phyloP scores from a whole-genome alignment of 2,329 filamentous ascomycete species.

The Aulographum hederae region DNA sequence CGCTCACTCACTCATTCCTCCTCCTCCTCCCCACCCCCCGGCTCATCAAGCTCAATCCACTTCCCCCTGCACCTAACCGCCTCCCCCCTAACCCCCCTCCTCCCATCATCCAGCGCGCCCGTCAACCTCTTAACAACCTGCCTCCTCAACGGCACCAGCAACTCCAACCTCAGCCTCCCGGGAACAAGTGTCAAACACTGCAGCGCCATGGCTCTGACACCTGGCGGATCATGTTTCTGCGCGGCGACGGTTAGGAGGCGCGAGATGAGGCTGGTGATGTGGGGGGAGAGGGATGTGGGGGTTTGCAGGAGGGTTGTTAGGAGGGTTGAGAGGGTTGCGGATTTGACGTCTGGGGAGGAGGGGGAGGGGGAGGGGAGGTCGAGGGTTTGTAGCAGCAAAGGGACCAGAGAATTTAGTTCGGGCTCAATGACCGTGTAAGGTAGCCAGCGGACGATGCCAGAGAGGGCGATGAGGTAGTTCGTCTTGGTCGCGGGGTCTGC shows the following conservation, averaged over 20 bases:
- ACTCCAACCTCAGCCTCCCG: slow-evolving; percentile 27
- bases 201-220: slow-evolving; percentile 28
- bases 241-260: slow-evolving; percentile 32
- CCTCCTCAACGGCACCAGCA: slow-evolving; percentile 36
- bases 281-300: slow-evolving; percentile 33
- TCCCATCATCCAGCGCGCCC: slow-evolving; percentile 40
- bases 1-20: too few species aligned
- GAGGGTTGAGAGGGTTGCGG: slow-evolving; percentile 40
- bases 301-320: slow-evolving; percentile 39
- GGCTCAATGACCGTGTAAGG: slow-evolving; percentile 41
- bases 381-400: slow-evolving; percentile 43
- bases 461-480: slow-evolving; percentile 44
- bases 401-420: slow-evolving; percentile 37
- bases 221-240: slow-evolving; percentile 13
- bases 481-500: slow-evolving; percentile 29
- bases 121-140: slow-evolving; percentile 38
- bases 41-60: slow-evolving; percentile 42
- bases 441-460: slow-evolving; percentile 40
- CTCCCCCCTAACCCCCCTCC: slow-evolving; percentile 41
- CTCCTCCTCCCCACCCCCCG: slow-evolving; percentile 30
- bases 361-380: slow-evolving; percentile 29
- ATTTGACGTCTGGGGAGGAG: slow-evolving; percentile 33
- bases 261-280: slow-evolving; percentile 37
- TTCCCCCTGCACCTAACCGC: slow-evolving; percentile 42
- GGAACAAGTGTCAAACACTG: slow-evolving; percentile 30